These are phyloP conservation scores for Sisymbrium irio DNA, from an alignment of 345 rosid species.

Conservation along the genomic window DNA sequence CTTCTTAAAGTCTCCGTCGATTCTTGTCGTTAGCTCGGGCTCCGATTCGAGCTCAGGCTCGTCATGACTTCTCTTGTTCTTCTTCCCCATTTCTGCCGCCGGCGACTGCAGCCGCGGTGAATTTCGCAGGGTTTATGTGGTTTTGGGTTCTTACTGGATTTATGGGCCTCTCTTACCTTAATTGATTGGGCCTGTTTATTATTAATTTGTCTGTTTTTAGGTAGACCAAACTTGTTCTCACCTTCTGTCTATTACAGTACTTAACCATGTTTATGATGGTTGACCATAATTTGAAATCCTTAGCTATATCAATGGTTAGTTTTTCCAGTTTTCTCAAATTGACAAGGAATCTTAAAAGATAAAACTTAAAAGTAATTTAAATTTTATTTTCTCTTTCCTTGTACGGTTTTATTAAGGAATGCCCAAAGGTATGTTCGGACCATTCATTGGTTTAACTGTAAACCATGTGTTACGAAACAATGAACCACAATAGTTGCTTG, in stretches of 20 bases:
- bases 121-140: too few species aligned
- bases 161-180: neutral
- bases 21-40: constrained; percentile 16
- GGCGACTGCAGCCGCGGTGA: too few species aligned
- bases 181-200: neutral
- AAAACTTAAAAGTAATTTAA: neutral
- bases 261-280: neutral
- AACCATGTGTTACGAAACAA: constrained; percentile 23
- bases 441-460: constrained; percentile 3
- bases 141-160: too few species aligned
- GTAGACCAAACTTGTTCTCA: neutral
- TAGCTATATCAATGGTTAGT: neutral
- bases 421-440: neutral
- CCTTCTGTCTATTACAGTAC: neutral
- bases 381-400: neutral
- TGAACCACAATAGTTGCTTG: constrained; percentile 4
- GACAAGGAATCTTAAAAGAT: neutral
- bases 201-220: neutral
- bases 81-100: constrained; percentile 51
- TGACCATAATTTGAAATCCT: neutral
- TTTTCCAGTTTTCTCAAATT: neutral
- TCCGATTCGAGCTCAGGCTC: constrained; percentile 23
- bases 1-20: constrained; percentile 9
- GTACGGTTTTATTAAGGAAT: neutral
- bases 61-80: too few species aligned